Conservation (phyloP, 345 rosid species). For the Acer campestre region DNA sequence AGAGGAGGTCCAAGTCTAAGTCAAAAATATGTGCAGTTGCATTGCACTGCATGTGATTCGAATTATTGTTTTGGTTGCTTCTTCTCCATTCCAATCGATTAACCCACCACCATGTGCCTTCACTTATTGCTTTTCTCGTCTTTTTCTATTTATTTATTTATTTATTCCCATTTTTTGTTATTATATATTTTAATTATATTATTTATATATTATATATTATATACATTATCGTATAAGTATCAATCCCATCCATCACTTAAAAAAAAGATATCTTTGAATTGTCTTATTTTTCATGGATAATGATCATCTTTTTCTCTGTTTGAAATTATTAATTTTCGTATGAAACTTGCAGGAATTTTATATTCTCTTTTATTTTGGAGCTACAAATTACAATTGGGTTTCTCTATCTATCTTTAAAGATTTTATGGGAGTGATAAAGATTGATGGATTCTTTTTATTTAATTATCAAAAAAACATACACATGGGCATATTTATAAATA, state of each 20-base stretch:
- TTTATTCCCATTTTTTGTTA: background rate
- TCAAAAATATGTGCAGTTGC: background rate
- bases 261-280: conserved; percentile 7
- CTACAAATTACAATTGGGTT: background rate
- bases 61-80: conserved; percentile 24
- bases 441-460: background rate
- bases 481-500: background rate
- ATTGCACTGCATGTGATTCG: conserved; percentile 15
- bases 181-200: too few species aligned
- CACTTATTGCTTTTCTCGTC: conserved; percentile 34
- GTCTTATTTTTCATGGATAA: conserved; percentile 7
- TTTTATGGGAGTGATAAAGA: background rate
- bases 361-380: background rate
- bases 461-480: background rate
- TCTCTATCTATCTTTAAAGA: background rate
- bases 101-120: conserved; percentile 44
- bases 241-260: background rate
- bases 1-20: background rate
- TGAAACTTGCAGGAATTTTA: background rate
- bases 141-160: background rate
- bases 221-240: background rate
- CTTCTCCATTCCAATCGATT: background rate
- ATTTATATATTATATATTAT: background rate
- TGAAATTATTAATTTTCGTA: background rate
- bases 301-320: background rate